Evolutionary conservation across 371 early-diverging fungal genomes (phyloP).

Genomic region (Lichtheimia ramosa): DNA sequence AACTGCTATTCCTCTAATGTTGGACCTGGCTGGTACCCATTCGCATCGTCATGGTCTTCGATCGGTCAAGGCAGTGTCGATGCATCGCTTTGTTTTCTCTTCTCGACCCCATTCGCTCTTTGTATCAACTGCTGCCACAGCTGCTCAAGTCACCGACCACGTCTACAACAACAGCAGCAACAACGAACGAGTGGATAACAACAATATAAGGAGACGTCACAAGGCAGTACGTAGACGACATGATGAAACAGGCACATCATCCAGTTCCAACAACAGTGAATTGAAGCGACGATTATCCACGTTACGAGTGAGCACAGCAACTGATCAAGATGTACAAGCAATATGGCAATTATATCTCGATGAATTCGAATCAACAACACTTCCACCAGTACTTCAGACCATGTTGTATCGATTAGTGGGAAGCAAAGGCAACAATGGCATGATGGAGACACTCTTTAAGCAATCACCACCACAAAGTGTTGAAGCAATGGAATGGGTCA

Average conservation of each 20-base stretch:
- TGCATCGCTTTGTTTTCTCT: constrained; percentile 1
- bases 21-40: not conserved
- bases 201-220: not conserved
- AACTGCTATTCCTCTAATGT: not conserved
- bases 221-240: not conserved
- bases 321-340: not conserved
- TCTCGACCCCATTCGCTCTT: constrained; percentile 1
- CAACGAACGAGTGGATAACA: too few relatives aligned
- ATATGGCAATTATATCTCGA: constrained; percentile 7
- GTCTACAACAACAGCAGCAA: not conserved
- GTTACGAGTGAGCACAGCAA: not conserved
- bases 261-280: not conserved
- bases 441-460: constrained; percentile 10
- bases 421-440: constrained; percentile 4
- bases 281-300: constrained; percentile 6
- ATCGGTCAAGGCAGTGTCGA: too few relatives aligned
- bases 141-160: not conserved
- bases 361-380: not conserved
- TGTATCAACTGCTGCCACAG: constrained; percentile 3
- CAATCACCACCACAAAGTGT: not conserved
- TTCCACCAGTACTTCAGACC: not conserved
- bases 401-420: constrained; percentile 6
- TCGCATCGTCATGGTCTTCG: too few relatives aligned
- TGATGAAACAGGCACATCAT: too few relatives aligned
- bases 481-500: constrained; percentile 14